Evolutionary conservation across 208 protist species (phyloP).

Genomic region (Acanthamoeba lenticulata): DNA sequence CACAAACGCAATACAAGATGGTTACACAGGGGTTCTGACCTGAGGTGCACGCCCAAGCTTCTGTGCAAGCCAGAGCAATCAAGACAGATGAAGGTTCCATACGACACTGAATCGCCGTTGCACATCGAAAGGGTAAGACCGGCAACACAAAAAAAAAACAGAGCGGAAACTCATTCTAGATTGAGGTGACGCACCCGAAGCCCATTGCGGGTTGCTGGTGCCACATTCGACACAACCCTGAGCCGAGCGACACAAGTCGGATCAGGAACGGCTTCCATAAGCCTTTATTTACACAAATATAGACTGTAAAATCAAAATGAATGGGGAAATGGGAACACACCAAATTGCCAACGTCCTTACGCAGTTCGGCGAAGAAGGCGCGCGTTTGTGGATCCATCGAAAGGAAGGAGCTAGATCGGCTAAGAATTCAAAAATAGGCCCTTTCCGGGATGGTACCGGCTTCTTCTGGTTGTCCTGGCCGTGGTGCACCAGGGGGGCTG

Average conservation of each 20-base stretch:
- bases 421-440: neutral
- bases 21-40: neutral
- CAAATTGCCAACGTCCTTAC: constrained; percentile 18
- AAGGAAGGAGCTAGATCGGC: neutral
- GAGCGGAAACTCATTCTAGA: neutral
- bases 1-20: neutral
- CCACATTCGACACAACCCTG: constrained; percentile 48
- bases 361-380: constrained; percentile 39
- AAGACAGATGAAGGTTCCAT: constrained; percentile 51
- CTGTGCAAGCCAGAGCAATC: constrained; percentile 22
- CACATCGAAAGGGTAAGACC: neutral
- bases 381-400: constrained; percentile 28
- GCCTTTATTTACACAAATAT: neutral
- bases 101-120: constrained; percentile 8
- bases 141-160: neutral
- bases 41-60: constrained; percentile 30
- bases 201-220: constrained; percentile 64
- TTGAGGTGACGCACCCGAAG: neutral
- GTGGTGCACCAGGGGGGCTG: neutral
- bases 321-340: neutral
- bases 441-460: neutral
- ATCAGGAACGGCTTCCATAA: neutral
- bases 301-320: neutral
- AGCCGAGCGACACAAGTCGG: neutral
- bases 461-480: neutral